Conservation (phyloP, 805 yeast genomes). For the Yamadazyma tumulicola region DNA sequence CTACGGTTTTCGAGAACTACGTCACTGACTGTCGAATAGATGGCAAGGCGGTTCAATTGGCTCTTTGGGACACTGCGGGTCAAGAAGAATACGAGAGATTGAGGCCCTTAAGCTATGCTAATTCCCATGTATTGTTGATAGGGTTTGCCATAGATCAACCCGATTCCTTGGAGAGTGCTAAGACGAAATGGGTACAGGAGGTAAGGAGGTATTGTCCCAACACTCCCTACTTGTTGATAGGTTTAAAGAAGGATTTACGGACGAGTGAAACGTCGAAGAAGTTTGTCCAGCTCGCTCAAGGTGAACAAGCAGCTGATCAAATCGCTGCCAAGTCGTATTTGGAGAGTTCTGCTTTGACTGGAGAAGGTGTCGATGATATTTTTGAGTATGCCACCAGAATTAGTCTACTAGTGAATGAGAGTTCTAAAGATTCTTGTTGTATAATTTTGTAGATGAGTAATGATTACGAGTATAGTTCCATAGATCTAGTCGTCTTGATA, state of each 20-base stretch:
- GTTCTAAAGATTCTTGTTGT: constrained; percentile 31
- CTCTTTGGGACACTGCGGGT: constrained; percentile 96
- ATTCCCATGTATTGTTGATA: constrained; percentile 80
- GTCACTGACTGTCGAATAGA: constrained; percentile 93
- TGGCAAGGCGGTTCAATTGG: constrained; percentile 84
- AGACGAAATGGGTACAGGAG: constrained; percentile 84
- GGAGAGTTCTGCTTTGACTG: constrained; percentile 89
- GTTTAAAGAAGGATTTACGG: constrained; percentile 80
- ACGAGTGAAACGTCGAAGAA: constrained; percentile 35
- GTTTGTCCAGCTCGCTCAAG: constrained; percentile 56
- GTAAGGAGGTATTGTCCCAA: constrained; percentile 76
- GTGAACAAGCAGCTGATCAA: constrained; percentile 65
- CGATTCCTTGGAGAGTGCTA: constrained; percentile 80
- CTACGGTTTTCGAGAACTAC: constrained; percentile 92
- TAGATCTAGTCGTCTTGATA: neutral
- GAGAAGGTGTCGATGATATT: constrained; percentile 92
- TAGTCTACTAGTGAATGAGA: constrained; percentile 49
- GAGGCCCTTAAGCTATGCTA: constrained; percentile 82
- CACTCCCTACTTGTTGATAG: constrained; percentile 75
- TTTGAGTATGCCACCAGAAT: constrained; percentile 89
- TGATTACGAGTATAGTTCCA: neutral
- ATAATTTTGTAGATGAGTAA: constrained; percentile 20
- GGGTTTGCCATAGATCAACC: constrained; percentile 85
- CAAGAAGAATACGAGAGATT: constrained; percentile 93
- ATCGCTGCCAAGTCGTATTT: constrained; percentile 82